Conservation (phyloP, 1,284 basidiomycete species). For the Ustilago xerochloae region DNA sequence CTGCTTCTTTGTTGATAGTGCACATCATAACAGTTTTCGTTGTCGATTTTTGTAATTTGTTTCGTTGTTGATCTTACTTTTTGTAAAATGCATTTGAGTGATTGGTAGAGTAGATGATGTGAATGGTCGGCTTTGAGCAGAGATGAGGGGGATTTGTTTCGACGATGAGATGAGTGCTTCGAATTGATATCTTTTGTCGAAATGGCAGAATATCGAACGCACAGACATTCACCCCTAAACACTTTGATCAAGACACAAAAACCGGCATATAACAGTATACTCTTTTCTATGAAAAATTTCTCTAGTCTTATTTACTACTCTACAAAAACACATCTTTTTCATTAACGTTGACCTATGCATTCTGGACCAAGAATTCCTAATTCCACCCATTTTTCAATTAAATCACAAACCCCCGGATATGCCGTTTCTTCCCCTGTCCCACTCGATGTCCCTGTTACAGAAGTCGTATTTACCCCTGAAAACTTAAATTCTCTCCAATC, state of each 20-base stretch:
- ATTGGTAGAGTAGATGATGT: neutral
- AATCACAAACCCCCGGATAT: conserved; percentile 77
- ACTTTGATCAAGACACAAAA: too few relatives aligned
- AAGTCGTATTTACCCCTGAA: conserved; percentile 4
- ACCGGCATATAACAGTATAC: too few relatives aligned
- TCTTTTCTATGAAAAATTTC: too few relatives aligned
- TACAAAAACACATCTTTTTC: neutral
- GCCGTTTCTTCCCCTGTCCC: conserved; percentile 68
- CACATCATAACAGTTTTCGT: neutral
- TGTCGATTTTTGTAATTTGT: conserved; percentile 15
- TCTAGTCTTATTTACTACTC: too few relatives aligned
- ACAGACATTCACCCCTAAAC: too few relatives aligned
- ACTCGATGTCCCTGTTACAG: neutral
- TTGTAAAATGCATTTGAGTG: conserved; percentile 4
- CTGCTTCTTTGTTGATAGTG: neutral
- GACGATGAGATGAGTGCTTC: too few relatives aligned
- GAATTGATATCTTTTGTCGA: too few relatives aligned
- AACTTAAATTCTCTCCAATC: conserved; percentile 78
- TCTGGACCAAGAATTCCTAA: conserved; percentile 76
- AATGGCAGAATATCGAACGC: too few relatives aligned
- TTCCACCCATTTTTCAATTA: conserved; percentile 91
- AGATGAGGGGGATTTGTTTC: neutral
- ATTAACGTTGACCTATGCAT: conserved; percentile 43
- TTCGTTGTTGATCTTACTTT: neutral
- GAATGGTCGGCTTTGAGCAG: neutral